Base-by-base conservation (phyloP, 805 yeast species). In the Groenewaldozyma salmanticensis region DNA sequence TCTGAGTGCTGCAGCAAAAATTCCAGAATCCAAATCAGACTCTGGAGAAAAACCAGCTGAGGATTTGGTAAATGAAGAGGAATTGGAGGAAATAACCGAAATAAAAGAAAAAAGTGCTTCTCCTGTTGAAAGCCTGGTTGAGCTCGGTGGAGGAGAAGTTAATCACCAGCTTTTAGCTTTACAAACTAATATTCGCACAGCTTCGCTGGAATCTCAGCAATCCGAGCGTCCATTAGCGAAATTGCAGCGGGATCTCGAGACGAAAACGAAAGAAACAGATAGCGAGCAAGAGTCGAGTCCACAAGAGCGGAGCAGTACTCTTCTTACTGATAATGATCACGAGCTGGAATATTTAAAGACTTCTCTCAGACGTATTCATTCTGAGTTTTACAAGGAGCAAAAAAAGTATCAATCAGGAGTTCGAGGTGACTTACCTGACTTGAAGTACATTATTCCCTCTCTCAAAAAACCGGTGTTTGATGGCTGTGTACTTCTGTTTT, bases 221-320 rank as follows among this genome's bases (percentile, higher is more conserved):
- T 75, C 75, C 32, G 88, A 84, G 40, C 68, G 95, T 48, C 95
- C 95, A 1, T 64, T 86, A 46, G 95, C 95, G 0, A 81, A 80
- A 48, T 63, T 86, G 39, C 95, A 87, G 55, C 75, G 79, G 51
- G 77, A 79, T 50, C 65, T 86, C 45, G 46, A 46, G 16, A 45
- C 37, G 24, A 39, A 43, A 31, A 24, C 13, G 11, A 24, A 24
- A 24, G 37, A 31, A 16, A 39, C 42, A 16, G 40, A 48, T 27
- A 38, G 20, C 6, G 40, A 31, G 5, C 18, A 5, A 29, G 38
- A 20, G n/a, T 27, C 29, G 18, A 31, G 21, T 13, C 34, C 37
- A 18, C 18, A 19, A 16, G 27, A 20, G 13, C n/a, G 35, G 42
- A 15, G 27, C 32, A 11, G 19, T 5, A 31, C 78, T 49, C 62